Conservation (phyloP, 2,329 filamentous ascomycete genomes). For the Diplodia mutila region DNA sequence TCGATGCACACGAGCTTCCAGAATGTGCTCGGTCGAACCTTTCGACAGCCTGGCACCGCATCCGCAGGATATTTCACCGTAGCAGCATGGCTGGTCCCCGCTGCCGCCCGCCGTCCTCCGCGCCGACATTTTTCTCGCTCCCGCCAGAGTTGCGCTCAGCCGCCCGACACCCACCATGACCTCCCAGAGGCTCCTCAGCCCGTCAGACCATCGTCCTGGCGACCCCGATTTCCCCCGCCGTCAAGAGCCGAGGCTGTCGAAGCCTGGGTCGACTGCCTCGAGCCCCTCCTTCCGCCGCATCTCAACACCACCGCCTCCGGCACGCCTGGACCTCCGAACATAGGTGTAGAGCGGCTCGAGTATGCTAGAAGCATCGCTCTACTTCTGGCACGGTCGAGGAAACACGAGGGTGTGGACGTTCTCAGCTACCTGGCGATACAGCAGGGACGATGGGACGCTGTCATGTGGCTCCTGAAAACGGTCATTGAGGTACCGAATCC, state of each 20-base stretch:
- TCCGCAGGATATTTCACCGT: slow-evolving; percentile 34
- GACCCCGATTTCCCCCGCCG: background rate
- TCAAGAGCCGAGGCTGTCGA: slow-evolving; percentile 30
- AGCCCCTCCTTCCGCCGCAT: slow-evolving; percentile 42
- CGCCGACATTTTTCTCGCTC: slow-evolving; percentile 35
- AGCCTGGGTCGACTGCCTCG: slow-evolving; percentile 42
- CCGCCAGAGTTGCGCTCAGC: slow-evolving; percentile 28
- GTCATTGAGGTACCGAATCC: slow-evolving; percentile 41
- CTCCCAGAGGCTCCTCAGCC: background rate
- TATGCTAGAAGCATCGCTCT: slow-evolving; percentile 31
- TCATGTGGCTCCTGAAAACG: slow-evolving; percentile 52
- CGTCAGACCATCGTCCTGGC: background rate
- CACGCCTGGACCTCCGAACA: slow-evolving; percentile 28
- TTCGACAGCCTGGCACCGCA: slow-evolving; percentile 35
- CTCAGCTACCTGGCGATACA: slow-evolving; percentile 45
- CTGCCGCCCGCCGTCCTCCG: slow-evolving; percentile 31
- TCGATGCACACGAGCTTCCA: slow-evolving; percentile 46
- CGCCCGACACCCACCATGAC: background rate
- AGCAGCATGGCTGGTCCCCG: slow-evolving; percentile 42
- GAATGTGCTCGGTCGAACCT: slow-evolving; percentile 42
- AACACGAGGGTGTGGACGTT: slow-evolving; percentile 36
- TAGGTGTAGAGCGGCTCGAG: slow-evolving; percentile 17
- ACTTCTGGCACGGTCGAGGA: slow-evolving; percentile 34
- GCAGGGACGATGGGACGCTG: slow-evolving; percentile 48
- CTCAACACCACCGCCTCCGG: slow-evolving; percentile 31